Percentiles rank a stretch among this genome's conserved stretches.
Conservation (phyloP, 2,329 filamentous ascomycete genomes). For the Hypomyces perniciosus region DNA sequence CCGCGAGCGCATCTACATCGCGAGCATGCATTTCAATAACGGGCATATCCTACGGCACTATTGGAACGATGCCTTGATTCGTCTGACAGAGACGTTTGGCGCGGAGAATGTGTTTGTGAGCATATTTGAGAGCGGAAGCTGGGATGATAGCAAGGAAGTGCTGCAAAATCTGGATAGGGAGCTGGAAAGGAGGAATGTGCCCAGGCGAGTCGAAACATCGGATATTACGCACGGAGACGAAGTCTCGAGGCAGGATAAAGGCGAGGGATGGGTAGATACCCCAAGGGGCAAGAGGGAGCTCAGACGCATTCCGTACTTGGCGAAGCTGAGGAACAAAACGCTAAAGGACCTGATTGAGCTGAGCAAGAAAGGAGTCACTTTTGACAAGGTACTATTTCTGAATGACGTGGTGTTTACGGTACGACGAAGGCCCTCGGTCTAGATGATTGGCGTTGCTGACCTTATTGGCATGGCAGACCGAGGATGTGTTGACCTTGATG, state of each 20-base stretch:
- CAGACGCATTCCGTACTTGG: constrained; percentile 63
- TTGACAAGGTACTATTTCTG: constrained; percentile 56
- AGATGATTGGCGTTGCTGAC: not conserved
- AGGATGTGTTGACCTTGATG: constrained; percentile 51
- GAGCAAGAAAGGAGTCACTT: constrained; percentile 40
- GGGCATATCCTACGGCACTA: constrained; percentile 52
- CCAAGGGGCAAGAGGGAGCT: constrained; percentile 47
- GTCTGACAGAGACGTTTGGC: constrained; percentile 51
- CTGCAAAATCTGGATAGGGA: constrained; percentile 50
- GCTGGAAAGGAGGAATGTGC: constrained; percentile 47
- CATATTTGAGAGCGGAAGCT: constrained; percentile 63
- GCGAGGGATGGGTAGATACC: constrained; percentile 60
- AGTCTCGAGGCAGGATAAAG: constrained; percentile 36
- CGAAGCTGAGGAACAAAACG: constrained; percentile 57
- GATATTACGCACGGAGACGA: constrained; percentile 53
- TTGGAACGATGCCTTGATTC: constrained; percentile 57
- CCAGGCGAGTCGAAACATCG: constrained; percentile 51
- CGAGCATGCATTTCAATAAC: constrained; percentile 64
- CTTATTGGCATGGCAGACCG: constrained; percentile 31
- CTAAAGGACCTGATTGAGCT: constrained; percentile 52
- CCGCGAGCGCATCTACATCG: constrained; percentile 54
- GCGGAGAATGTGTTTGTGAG: constrained; percentile 61
- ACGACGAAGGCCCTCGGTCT: not conserved
- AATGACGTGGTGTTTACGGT: constrained; percentile 60
- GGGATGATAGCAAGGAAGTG: constrained; percentile 60